Percentiles rank a stretch among this genome's conserved stretches.
Conservation (phyloP, 192 early-diverging fungal genomes). For the Phycomyces nitens region DNA sequence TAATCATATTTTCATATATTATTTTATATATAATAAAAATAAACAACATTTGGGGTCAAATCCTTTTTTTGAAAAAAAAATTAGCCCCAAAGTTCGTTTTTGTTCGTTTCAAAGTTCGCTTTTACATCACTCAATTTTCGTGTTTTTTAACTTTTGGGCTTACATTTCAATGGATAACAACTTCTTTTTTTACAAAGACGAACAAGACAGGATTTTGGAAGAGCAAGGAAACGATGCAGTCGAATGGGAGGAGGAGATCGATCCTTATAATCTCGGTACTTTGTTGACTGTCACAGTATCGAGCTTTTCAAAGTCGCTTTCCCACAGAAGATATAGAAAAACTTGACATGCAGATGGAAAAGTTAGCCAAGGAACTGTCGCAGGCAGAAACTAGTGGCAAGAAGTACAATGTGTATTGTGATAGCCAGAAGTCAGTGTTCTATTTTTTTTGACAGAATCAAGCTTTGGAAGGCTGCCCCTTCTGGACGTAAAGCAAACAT, state of each 20-base stretch:
- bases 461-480: constrained; percentile 5
- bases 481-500: background rate
- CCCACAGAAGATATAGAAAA: background rate
- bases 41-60: too few relatives aligned
- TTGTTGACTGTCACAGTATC: constrained; percentile 10
- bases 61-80: too few relatives aligned
- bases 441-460: constrained; percentile 12
- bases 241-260: background rate
- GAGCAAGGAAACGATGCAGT: constrained; percentile 10
- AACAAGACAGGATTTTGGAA: background rate
- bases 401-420: constrained; percentile 3
- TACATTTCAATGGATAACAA: background rate
- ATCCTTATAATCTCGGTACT: constrained; percentile 1
- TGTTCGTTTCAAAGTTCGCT: constrained; percentile 1
- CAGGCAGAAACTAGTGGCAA: background rate
- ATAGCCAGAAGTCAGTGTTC: background rate
- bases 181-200: constrained; percentile 6
- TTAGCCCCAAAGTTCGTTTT: constrained; percentile 6
- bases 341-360: constrained; percentile 3
- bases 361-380: background rate
- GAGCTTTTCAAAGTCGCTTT: background rate
- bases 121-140: background rate
- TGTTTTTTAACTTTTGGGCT: background rate
- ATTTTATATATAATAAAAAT: too few relatives aligned
- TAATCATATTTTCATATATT: too few relatives aligned